Base-by-base conservation (phyloP, 2,329 filamentous ascomycete species). In the Sporothrix brunneoviolacea region DNA sequence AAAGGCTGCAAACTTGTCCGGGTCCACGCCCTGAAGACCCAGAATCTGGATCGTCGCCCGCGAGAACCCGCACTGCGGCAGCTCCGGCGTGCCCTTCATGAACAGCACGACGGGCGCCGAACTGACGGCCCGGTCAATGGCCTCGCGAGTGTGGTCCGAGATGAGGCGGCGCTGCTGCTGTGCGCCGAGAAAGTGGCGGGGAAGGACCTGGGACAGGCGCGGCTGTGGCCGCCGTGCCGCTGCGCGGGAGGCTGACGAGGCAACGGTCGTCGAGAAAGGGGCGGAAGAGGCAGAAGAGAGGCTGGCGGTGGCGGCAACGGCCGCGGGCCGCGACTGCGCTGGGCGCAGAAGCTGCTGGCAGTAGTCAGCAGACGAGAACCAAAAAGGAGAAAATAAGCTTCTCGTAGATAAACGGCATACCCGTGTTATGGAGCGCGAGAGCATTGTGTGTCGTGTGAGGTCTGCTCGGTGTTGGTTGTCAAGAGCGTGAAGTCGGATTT, bases 1-100 rank as follows among this genome's bases (percentile, higher is more conserved):
- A 70, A 95, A 96, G 8, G 93, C 91, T n/a, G 90, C 88, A 66
- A 98, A 98, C 73, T 97, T 97, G 58, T 79, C 77, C 15, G 93
- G 93, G 71, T 97, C 88, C 55, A 98, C 90, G 57, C 93, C 93
- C 72, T 98, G 91, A 62, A 96, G 71, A 52, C 91, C 89, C 57
- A 98, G 76, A 62, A 98, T 91, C 75, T 97, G 91, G 66, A 98
- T 95, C 65, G 81, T 89, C 49, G 91, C 91, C 61, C 91, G 82
- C 53, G 91, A 97, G 76, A 96, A 98, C 40, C 93, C 66, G 68
- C 87, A 91, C 67, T 90, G 86, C 18, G 87, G 87, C 53, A 77
- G 85, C 69, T 91, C 86, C 27, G 87, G 87, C 6, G 87, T 91
- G 50, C 87, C 87, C 70, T 91, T 91, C 87, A 91, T 91, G 72